A percentile compares a stretch with the other conserved stretches of the same genome.
These are phyloP conservation scores for Tricholoma sp. DNA, from an alignment of 768 basidiomycete species.

Conservation along the genomic window DNA sequence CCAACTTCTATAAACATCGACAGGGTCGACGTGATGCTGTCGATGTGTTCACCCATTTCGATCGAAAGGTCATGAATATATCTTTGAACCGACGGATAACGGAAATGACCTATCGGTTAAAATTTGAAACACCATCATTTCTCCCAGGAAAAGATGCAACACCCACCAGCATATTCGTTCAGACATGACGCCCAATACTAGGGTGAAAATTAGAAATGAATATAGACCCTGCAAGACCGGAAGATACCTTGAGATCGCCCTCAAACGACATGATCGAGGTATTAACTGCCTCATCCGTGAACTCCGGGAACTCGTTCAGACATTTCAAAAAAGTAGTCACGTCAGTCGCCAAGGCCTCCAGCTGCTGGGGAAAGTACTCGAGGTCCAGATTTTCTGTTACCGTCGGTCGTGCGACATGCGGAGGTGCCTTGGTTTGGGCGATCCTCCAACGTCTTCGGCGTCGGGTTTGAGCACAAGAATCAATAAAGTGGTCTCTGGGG, in stretches of 20 bases:
- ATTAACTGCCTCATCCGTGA: slow-evolving; percentile 68
- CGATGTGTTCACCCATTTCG: slow-evolving; percentile 74
- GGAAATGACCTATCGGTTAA: slow-evolving; percentile 53
- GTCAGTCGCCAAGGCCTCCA: slow-evolving; percentile 58
- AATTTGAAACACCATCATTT: background rate
- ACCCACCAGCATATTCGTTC: slow-evolving; percentile 53
- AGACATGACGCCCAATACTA: slow-evolving; percentile 77
- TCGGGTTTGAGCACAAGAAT: slow-evolving; percentile 25
- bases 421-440: slow-evolving; percentile 34
- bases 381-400: slow-evolving; percentile 55
- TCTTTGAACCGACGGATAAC: slow-evolving; percentile 63
- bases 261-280: slow-evolving; percentile 62
- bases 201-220: slow-evolving; percentile 2
- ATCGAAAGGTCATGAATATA: slow-evolving; percentile 69
- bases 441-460: slow-evolving; percentile 27
- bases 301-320: slow-evolving; percentile 76
- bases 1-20: slow-evolving; percentile 75
- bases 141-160: background rate
- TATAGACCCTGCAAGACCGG: background rate
- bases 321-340: slow-evolving; percentile 64
- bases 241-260: slow-evolving; percentile 56
- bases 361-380: slow-evolving; percentile 62
- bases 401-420: slow-evolving; percentile 48
- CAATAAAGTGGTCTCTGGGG: slow-evolving; percentile 29
- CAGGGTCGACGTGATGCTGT: slow-evolving; percentile 62